Base-by-base conservation (phyloP, 2,329 filamentous ascomycete species). In the Tolypocladium tropicale region DNA sequence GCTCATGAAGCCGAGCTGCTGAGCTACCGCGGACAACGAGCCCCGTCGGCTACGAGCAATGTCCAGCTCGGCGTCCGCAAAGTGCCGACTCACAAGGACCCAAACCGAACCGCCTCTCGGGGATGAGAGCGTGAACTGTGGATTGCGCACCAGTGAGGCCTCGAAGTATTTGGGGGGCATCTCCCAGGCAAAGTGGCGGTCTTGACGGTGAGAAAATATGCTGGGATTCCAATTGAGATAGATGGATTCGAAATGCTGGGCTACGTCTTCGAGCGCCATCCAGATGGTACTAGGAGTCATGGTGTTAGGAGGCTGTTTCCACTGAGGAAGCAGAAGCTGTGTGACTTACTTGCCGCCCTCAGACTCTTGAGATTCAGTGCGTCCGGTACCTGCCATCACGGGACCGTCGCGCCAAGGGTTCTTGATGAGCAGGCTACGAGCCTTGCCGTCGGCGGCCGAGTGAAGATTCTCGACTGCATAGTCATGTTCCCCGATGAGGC, bases 141-240 rank as follows among this genome's bases (percentile, higher is more conserved):
- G 84, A 56, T 89, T 87, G 53, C 83, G 78, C 3, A 79, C 78
- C 53, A 86, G 77, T 3, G 80, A 83, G n/a, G 76, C 74, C 10
- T 77, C 70, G 61, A 79, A 72, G 43, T 72, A 76, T 33, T 68
- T 68, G 23, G 78, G 73, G 11, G 81, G 77, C 37, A 83, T 72
- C 2, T 86, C 79, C 94, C 94, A 99, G 2, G 79, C 78, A 66
- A 97, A 95, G 71, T 99, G 94, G 56, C 92, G 84, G 64, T 99
- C 92, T 69, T 96, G 86, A 10, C 92, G 85, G 67, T 88, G 75
- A 2, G 76, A 76, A 71, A 99, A 99, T 0, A 96, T 76, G 0
- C 81, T 80, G 0, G 94, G 92, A 61, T 96, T 96, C 94, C 94
- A 99, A 72, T 97, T 99, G 55, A 99, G 78, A 70, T 97, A 99